Percentiles rank a stretch among this genome's conserved stretches.
These are phyloP conservation scores for Neurospora sp. DNA, from an alignment of 495 filamentous ascomycete genomes.

Conservation along the genomic window DNA sequence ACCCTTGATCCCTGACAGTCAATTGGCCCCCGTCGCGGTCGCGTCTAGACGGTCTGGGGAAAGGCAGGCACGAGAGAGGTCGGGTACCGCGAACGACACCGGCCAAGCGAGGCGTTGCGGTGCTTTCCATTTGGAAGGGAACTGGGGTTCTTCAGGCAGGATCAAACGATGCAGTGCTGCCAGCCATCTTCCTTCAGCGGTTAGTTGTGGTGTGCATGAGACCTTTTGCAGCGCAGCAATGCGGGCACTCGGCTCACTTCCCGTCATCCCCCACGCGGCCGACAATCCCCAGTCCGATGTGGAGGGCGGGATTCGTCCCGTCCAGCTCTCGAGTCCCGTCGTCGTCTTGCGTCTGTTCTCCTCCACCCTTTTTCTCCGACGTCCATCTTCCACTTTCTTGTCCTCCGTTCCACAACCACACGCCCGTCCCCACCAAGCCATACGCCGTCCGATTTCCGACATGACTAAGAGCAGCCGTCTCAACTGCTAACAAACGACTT, in stretches of 20 bases:
- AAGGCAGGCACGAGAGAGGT: not conserved
- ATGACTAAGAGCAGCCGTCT: not conserved
- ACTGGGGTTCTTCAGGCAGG: not conserved
- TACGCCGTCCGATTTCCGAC: not conserved
- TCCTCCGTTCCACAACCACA: not conserved
- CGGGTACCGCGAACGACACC: not conserved
- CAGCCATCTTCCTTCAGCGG: not conserved
- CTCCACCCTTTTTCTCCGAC: not conserved
- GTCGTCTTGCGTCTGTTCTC: not conserved
- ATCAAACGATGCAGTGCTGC: not conserved
- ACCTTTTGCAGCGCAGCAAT: not conserved
- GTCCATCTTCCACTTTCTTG: not conserved
- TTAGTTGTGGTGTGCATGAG: not conserved
- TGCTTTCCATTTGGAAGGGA: not conserved
- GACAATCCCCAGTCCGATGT: not conserved
- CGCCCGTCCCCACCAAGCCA: not conserved
- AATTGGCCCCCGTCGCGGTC: not conserved
- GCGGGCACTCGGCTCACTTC: not conserved
- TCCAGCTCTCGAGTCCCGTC: not conserved
- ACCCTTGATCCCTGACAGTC: not conserved
- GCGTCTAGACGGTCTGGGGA: not conserved
- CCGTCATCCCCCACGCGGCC: not conserved
- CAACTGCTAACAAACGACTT: not conserved
- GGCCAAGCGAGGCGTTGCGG: not conserved
- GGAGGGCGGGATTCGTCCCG: not conserved